Evolutionary conservation across 1,284 basidiomycete genomes (phyloP).

Genomic region (Trichosporon sp.): DNA sequence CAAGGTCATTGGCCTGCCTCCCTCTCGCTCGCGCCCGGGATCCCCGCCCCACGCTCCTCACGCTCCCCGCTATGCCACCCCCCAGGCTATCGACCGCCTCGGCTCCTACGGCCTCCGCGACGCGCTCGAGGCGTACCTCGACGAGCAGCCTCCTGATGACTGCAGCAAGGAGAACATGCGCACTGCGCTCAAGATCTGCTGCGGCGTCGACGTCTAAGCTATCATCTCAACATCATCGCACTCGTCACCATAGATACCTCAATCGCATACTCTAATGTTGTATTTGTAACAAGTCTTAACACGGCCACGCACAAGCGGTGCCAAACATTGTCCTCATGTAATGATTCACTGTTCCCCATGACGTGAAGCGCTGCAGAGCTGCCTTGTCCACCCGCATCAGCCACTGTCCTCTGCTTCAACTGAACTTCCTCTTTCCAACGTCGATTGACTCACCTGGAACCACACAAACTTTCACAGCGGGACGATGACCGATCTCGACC

Average conservation of each 20-base stretch:
- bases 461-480: neutral
- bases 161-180: slow-evolving; percentile 14
- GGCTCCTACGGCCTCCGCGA: slow-evolving; percentile 17
- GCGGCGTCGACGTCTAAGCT: slow-evolving; percentile 13
- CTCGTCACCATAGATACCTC: neutral
- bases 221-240: no score
- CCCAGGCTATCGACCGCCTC: slow-evolving; percentile 10
- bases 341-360: neutral
- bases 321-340: neutral
- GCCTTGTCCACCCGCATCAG: neutral
- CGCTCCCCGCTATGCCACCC: slow-evolving; percentile 10
- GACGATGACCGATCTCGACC: neutral
- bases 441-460: neutral
- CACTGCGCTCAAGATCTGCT: slow-evolving; percentile 19
- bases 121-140: slow-evolving; percentile 19
- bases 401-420: neutral
- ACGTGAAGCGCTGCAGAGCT: no score
- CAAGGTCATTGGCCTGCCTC: slow-evolving; percentile 15
- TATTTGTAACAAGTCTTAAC: neutral
- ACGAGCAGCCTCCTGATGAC: slow-evolving; percentile 17
- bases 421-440: no score
- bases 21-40: neutral
- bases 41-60: neutral
- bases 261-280: no score
- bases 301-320: neutral